Base-by-base conservation (phyloP, 2,329 filamentous ascomycete species). In the Eutypa lata region DNA sequence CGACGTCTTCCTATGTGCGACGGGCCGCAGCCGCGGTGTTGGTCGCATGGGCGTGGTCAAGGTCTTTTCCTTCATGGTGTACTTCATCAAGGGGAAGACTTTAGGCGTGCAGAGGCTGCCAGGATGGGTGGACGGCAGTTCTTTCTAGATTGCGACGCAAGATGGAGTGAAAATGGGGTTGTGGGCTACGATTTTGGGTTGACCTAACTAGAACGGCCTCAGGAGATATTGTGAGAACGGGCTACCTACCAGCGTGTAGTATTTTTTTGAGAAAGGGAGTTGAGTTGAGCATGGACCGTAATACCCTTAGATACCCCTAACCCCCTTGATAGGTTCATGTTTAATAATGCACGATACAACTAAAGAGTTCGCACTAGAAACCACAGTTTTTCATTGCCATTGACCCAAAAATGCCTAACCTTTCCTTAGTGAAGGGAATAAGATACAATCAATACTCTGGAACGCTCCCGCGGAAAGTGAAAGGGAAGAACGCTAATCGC, bases 11-110 rank as follows among this genome's bases (percentile, higher is more conserved):
- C 68, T 78, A 43, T 76, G 77, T 56, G 65, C 78, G 8, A 73
- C 73, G 7, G 80, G 80, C 38, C 76, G 76, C n/a, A 70, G 68
- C 37, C 72, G 79, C 13, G 80, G 79, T 31, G 76, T 67, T 28
- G 80, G 80, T 22, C 73, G 79, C 16, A 59, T 79, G 54, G 75
- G 74, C 21, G 64, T 67, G 33, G 59, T 82, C 52, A 76, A 73
- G 52, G 65, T 81, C 58, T 76, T 79, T n/a, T 81, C 78, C 2
- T 54, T 80, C 35, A 69, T 75, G 56, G 76, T 80, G 2, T 81
- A 78, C 72, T 58, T 71, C 31, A 69, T 76, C 62, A 83, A 83
- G 71, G 75, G 77, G 33, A 74, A 76, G 49, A 81, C 75, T 0
- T 66, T 83, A 47, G 79, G 73, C 2, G 59, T 73, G 31, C 69